Evolutionary conservation across 2,329 filamentous ascomycete genomes (phyloP).

Genomic region (Hypomyces perniciosus): DNA sequence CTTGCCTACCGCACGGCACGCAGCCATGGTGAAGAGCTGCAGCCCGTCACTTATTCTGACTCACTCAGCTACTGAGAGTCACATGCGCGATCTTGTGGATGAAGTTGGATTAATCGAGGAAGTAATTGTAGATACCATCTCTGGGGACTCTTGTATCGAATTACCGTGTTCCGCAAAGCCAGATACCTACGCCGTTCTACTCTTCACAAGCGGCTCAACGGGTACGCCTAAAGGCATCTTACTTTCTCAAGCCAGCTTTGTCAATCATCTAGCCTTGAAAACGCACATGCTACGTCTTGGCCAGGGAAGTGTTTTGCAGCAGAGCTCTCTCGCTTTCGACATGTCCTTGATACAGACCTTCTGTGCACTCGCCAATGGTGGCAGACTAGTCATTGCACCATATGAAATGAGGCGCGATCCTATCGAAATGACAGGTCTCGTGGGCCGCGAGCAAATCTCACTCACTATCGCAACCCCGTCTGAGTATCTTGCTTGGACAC

Average conservation of each 20-base stretch:
- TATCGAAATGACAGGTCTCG: constrained; percentile 25
- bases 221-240: not conserved
- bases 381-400: constrained; percentile 30
- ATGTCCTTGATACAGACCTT: constrained; percentile 34
- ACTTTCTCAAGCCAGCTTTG: not conserved
- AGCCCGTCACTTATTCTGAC: not conserved
- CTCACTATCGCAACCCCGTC: constrained; percentile 19
- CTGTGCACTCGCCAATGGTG: constrained; percentile 30
- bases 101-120: too few relatives aligned
- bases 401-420: constrained; percentile 5
- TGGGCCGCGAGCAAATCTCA: constrained; percentile 22
- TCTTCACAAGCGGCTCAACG: not conserved
- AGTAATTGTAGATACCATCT: not conserved
- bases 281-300: not conserved
- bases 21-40: not conserved
- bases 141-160: not conserved
- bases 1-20: not conserved
- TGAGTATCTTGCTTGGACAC: not conserved
- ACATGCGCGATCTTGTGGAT: too few relatives aligned
- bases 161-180: not conserved
- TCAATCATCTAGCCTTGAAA: not conserved
- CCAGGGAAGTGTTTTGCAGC: constrained; percentile 27
- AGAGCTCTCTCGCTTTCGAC: constrained; percentile 37
- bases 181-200: not conserved
- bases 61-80: too few relatives aligned